Percentiles rank a stretch among this genome's conserved stretches.
phyloP scores from a whole-genome alignment of 2,329 filamentous ascomycete species.

The Neopestalotiopsis sp. region DNA sequence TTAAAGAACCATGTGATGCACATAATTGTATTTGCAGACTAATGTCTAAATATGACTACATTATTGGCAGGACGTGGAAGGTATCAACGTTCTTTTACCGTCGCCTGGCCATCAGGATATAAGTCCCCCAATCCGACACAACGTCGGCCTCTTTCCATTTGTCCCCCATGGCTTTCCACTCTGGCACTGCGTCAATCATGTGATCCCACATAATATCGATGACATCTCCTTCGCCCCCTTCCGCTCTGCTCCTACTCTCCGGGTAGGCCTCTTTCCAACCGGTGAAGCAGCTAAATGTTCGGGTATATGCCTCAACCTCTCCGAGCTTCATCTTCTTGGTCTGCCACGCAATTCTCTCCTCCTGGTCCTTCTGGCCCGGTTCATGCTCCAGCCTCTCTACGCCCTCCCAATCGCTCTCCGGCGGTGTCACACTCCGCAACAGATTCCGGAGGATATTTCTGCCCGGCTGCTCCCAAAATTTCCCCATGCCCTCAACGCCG shows the following conservation, averaged over 20 bases:
- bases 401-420: slow-evolving; percentile 55
- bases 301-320: slow-evolving; percentile 64
- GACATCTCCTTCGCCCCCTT: slow-evolving; percentile 65
- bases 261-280: slow-evolving; percentile 64
- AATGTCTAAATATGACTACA: too few relatives aligned
- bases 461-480: slow-evolving; percentile 68
- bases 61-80: too few relatives aligned
- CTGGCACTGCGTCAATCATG: slow-evolving; percentile 58
- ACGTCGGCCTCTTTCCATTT: slow-evolving; percentile 60
- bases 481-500: slow-evolving; percentile 56
- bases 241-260: slow-evolving; percentile 50
- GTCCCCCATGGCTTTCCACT: slow-evolving; percentile 54
- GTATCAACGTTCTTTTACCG: slow-evolving; percentile 28
- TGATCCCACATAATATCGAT: slow-evolving; percentile 67
- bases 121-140: slow-evolving; percentile 66
- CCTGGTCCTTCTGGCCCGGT: slow-evolving; percentile 48
- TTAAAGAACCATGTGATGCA: too few relatives aligned
- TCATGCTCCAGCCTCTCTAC: slow-evolving; percentile 63
- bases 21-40: not conserved
- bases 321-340: slow-evolving; percentile 59
- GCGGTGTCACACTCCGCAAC: slow-evolving; percentile 57
- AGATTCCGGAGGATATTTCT: slow-evolving; percentile 58
- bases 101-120: slow-evolving; percentile 61
- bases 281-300: slow-evolving; percentile 65
- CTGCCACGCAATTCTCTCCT: slow-evolving; percentile 53